phyloP scores from a whole-genome alignment of 441 rosid species.

The Euphorbia corollata region DNA sequence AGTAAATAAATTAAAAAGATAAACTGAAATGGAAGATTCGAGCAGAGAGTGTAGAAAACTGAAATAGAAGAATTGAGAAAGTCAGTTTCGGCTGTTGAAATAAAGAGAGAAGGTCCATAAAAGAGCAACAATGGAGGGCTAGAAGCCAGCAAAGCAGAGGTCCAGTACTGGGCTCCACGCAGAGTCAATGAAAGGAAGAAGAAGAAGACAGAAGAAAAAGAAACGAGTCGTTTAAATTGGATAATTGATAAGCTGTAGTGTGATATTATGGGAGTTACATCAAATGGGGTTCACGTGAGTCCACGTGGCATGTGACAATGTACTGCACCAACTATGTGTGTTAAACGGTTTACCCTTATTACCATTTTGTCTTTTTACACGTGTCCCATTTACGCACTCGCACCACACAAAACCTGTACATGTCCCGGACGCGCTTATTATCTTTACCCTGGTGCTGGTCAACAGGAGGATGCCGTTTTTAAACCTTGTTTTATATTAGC shows the following conservation, averaged over 20 bases:
- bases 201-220: too few species aligned
- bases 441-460: not conserved
- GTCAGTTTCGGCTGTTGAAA: too few species aligned
- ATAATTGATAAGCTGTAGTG: conserved; percentile 12
- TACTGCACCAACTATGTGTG: too few species aligned
- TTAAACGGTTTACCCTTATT: not conserved
- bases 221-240: not conserved
- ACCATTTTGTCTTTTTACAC: not conserved
- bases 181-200: not conserved
- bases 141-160: conserved; percentile 73
- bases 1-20: not conserved
- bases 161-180: conserved; percentile 68
- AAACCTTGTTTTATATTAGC: too few species aligned
- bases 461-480: not conserved
- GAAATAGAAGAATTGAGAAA: too few species aligned
- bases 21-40: not conserved
- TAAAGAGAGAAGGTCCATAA: conserved; percentile 60
- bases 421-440: not conserved
- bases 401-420: not conserved
- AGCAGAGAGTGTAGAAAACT: too few species aligned
- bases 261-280: conserved; percentile 14
- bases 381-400: not conserved
- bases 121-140: conserved; percentile 62
- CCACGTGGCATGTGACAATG: conserved; percentile 27
- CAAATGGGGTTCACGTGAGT: conserved; percentile 26